These are phyloP conservation scores for Xylariaceae sp. DNA, from an alignment of 2,329 filamentous ascomycete species.

Conservation along the genomic window DNA sequence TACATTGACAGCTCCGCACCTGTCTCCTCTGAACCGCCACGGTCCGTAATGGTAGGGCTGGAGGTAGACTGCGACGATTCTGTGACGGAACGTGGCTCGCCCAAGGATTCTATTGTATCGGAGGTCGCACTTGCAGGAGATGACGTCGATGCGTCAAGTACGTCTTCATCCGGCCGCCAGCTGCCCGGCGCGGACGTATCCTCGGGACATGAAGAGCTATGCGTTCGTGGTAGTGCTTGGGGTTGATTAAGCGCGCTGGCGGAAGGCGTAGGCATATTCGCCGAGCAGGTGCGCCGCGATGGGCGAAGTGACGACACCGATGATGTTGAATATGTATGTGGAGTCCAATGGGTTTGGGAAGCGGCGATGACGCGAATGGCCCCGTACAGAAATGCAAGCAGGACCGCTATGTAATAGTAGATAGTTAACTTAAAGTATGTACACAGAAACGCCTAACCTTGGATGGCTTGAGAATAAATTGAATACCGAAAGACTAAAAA, in stretches of 20 bases:
- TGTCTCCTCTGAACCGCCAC: slow-evolving; percentile 17
- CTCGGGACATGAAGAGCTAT: slow-evolving; percentile 31
- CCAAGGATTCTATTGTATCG: slow-evolving; percentile 14
- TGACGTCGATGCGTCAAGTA: slow-evolving; percentile 20
- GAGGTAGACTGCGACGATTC: slow-evolving; percentile 26
- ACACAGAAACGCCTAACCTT: slow-evolving; percentile 14
- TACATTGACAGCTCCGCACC: slow-evolving; percentile 19
- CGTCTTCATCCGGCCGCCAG: slow-evolving; percentile 25
- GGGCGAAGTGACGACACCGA: too few species aligned
- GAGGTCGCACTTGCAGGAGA: slow-evolving; percentile 21
- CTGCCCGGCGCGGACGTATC: slow-evolving; percentile 22
- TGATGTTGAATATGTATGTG: slow-evolving; percentile 3
- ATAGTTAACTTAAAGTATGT: slow-evolving; percentile 12
- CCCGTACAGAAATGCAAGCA: slow-evolving; percentile 9
- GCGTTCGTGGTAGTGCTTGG: slow-evolving; percentile 25
- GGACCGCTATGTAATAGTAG: neutral
- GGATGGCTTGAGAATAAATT: slow-evolving; percentile 3
- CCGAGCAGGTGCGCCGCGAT: slow-evolving; percentile 7
- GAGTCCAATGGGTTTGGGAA: slow-evolving; percentile 4
- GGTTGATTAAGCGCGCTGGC: slow-evolving; percentile 23
- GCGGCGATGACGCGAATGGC: slow-evolving; percentile 9
- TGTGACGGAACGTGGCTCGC: slow-evolving; percentile 24
- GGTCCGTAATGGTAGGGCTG: slow-evolving; percentile 21
- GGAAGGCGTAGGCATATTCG: slow-evolving; percentile 30
- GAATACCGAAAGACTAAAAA: slow-evolving; percentile 6